Evolutionary conservation across 306 rosid genomes (phyloP).

Genomic region (Dalbergia cultrata): DNA sequence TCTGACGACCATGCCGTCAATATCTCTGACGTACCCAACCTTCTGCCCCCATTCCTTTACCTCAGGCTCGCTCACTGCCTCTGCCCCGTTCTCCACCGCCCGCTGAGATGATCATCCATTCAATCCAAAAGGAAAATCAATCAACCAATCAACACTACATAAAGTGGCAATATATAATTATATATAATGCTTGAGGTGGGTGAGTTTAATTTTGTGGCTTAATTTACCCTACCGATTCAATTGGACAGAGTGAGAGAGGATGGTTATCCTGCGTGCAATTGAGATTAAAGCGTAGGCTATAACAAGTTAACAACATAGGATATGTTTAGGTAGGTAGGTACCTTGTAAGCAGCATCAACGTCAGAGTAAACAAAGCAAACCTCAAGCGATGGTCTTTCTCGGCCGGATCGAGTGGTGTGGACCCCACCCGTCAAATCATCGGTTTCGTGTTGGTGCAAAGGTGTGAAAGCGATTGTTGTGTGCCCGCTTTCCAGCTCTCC

Average conservation of each 20-base stretch:
- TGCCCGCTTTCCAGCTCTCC: conserved; percentile 85
- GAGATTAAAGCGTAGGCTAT: too few species aligned
- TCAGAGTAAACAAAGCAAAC: conserved; percentile 74
- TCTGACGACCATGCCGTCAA: conserved; percentile 80
- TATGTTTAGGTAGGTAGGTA: neutral
- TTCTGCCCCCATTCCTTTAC: conserved; percentile 86
- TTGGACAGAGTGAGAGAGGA: too few species aligned
- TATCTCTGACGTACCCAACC: conserved; percentile 85
- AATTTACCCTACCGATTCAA: too few species aligned
- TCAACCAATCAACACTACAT: neutral
- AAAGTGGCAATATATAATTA: too few species aligned
- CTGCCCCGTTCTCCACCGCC: conserved; percentile 91
- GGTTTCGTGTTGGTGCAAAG: conserved; percentile 78
- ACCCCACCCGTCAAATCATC: conserved; percentile 75
- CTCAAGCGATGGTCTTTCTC: conserved; percentile 69
- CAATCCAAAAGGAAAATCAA: neutral
- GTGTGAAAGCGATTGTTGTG: conserved; percentile 91
- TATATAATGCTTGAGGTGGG: too few species aligned
- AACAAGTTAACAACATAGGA: too few species aligned
- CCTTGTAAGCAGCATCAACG: conserved; percentile 83
- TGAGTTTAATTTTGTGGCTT: too few species aligned
- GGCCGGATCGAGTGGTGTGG: conserved; percentile 47
- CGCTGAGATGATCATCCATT: conserved; percentile 49
- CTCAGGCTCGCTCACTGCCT: conserved; percentile 76
- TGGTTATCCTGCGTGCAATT: too few species aligned